phyloP scores from a whole-genome alignment of 768 basidiomycete species.

The Termitomyces heimii region DNA sequence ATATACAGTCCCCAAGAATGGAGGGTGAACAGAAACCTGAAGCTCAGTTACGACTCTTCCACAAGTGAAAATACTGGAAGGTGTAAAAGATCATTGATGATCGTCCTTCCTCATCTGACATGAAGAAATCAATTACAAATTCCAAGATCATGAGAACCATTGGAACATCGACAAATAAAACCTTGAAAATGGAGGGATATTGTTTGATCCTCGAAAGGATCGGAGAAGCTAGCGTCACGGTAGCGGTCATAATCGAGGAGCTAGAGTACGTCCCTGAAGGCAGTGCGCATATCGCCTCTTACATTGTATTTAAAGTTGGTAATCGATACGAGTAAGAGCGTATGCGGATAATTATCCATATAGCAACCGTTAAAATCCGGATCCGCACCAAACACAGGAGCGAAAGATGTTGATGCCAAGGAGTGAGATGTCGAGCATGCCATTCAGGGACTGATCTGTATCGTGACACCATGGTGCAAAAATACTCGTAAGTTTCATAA shows the following conservation, averaged over 20 bases:
- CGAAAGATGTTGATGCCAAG: neutral
- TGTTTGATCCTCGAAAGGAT: neutral
- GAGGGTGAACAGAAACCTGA: neutral
- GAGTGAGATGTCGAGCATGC: neutral
- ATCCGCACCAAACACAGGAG: slow-evolving; percentile 6
- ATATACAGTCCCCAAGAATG: neutral
- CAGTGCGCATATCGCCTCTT: neutral
- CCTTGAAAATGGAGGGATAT: neutral
- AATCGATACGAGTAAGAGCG: neutral
- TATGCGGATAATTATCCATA: neutral
- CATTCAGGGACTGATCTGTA: neutral
- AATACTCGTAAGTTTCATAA: neutral
- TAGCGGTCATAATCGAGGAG: neutral
- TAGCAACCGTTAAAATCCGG: neutral
- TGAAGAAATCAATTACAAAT: neutral
- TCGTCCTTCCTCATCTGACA: neutral
- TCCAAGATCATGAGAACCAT: neutral
- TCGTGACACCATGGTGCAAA: neutral
- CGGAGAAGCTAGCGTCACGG: neutral
- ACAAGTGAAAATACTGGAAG: neutral
- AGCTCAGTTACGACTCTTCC: neutral
- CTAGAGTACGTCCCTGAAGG: neutral
- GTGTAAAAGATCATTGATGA: neutral
- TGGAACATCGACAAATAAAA: neutral
- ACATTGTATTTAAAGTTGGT: neutral